Evolutionary conservation across 768 basidiomycete species (phyloP).

Genomic region (Kwoniella botswanensis): DNA sequence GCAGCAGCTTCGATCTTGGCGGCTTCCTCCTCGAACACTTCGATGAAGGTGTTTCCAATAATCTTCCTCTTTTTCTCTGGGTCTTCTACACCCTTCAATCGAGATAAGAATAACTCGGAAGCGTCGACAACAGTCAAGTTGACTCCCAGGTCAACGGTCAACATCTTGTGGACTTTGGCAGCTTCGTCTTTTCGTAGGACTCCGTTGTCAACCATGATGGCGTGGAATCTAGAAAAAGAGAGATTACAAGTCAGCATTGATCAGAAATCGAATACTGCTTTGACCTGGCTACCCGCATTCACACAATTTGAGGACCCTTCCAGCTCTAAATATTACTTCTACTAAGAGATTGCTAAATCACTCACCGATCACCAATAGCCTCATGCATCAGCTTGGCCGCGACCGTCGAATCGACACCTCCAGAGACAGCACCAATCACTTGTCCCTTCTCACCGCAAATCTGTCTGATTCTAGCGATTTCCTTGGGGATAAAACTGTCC

Average conservation of each 20-base stretch:
- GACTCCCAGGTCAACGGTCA: constrained; percentile 89
- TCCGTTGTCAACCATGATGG: constrained; percentile 99
- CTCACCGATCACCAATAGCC: constrained; percentile 92
- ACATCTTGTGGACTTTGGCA: constrained; percentile 87
- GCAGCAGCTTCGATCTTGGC: constrained; percentile 81
- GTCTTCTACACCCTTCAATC: constrained; percentile 89
- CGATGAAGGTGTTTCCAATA: constrained; percentile 98
- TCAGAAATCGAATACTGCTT: background rate
- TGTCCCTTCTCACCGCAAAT: constrained; percentile 93
- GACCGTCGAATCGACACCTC: constrained; percentile 96
- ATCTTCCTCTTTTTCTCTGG: constrained; percentile 97
- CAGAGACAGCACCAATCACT: constrained; percentile 96
- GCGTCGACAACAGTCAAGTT: constrained; percentile 96
- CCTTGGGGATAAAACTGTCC: constrained; percentile 98
- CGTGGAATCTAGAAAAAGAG: constrained; percentile 75
- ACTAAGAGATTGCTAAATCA: background rate
- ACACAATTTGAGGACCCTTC: too few species aligned
- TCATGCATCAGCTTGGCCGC: constrained; percentile 99
- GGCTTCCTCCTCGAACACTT: constrained; percentile 95
- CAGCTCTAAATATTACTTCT: background rate
- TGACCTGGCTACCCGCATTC: too few species aligned
- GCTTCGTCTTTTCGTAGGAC: constrained; percentile 92
- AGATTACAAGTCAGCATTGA: background rate
- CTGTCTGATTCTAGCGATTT: constrained; percentile 88
- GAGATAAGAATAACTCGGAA: constrained; percentile 86